Conservation (phyloP, 2,329 filamentous ascomycete genomes). For the Trichoderma atroviride region DNA sequence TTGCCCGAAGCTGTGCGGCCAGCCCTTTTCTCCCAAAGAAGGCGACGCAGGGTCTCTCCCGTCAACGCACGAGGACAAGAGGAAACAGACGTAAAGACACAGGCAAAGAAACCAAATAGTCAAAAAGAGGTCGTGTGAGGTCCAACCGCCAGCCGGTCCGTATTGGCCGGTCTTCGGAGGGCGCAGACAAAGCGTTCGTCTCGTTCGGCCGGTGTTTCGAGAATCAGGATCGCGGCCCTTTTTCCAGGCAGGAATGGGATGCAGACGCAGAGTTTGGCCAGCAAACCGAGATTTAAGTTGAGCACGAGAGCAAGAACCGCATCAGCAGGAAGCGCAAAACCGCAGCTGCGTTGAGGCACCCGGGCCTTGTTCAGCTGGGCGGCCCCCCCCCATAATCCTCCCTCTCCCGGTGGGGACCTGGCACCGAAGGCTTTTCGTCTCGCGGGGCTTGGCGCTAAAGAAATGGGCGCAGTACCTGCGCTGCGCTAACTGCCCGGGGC, state of each 20-base stretch:
- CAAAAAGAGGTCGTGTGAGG: conserved; percentile 18
- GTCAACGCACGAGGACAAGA: not conserved
- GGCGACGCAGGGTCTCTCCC: not conserved
- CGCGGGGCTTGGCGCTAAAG: conserved; percentile 9
- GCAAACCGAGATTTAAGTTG: conserved; percentile 12
- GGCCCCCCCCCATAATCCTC: not conserved
- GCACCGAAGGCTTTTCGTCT: conserved; percentile 7
- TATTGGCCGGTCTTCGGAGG: not conserved
- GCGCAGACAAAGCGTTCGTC: not conserved
- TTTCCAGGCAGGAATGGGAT: conserved; percentile 10
- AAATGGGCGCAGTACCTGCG: not conserved
- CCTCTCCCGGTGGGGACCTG: conserved; percentile 13
- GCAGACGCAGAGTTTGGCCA: conserved; percentile 18
- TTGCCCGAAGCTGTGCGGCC: conserved; percentile 13
- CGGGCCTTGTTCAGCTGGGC: conserved; percentile 4
- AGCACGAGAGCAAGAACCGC: conserved; percentile 21
- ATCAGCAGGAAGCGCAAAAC: conserved; percentile 15
- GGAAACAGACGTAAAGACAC: not conserved
- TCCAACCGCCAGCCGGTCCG: not conserved
- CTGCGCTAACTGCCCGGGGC: not conserved
- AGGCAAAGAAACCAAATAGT: not conserved
- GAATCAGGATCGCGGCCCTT: conserved; percentile 7
- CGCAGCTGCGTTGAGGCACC: conserved; percentile 5
- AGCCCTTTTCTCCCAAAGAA: not conserved
- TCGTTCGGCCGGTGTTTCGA: not conserved